Evolutionary conservation across 1,139 yeast species (phyloP).

Genomic region (Candida dubliniensis): DNA sequence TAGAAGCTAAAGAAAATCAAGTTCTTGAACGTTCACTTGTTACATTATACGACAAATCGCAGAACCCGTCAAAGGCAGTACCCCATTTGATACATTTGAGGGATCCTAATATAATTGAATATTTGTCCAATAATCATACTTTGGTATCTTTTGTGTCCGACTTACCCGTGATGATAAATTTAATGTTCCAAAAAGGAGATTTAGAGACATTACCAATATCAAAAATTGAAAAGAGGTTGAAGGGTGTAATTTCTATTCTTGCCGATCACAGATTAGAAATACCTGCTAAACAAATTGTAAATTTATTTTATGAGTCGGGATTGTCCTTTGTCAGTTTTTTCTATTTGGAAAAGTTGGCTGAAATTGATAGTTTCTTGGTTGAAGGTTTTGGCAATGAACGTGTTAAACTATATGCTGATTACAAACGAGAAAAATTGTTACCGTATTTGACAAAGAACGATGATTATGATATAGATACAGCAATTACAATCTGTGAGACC

Average conservation of each 20-base stretch:
- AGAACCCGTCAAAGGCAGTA: slow-evolving; percentile 64
- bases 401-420: slow-evolving; percentile 64
- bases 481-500: slow-evolving; percentile 62
- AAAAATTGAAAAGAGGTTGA: slow-evolving; percentile 38
- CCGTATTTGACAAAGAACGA: slow-evolving; percentile 46
- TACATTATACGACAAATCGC: slow-evolving; percentile 53
- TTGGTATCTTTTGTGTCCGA: slow-evolving; percentile 48
- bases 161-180: slow-evolving; percentile 53
- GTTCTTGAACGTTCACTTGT: slow-evolving; percentile 52
- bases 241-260: slow-evolving; percentile 53
- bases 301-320: slow-evolving; percentile 41
- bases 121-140: slow-evolving; percentile 63
- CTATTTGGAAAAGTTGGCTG: slow-evolving; percentile 54
- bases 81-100: slow-evolving; percentile 56
- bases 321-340: slow-evolving; percentile 61
- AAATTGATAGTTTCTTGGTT: slow-evolving; percentile 54
- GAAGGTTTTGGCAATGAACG: slow-evolving; percentile 65
- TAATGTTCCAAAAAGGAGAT: slow-evolving; percentile 37
- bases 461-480: slow-evolving; percentile 68
- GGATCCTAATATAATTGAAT: slow-evolving; percentile 56
- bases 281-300: slow-evolving; percentile 49
- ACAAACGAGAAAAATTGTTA: slow-evolving; percentile 52
- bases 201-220: slow-evolving; percentile 41
- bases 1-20: slow-evolving; percentile 27
- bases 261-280: slow-evolving; percentile 69